phyloP scores from a whole-genome alignment of 345 rosid species.

The Pugionium cornutum region DNA sequence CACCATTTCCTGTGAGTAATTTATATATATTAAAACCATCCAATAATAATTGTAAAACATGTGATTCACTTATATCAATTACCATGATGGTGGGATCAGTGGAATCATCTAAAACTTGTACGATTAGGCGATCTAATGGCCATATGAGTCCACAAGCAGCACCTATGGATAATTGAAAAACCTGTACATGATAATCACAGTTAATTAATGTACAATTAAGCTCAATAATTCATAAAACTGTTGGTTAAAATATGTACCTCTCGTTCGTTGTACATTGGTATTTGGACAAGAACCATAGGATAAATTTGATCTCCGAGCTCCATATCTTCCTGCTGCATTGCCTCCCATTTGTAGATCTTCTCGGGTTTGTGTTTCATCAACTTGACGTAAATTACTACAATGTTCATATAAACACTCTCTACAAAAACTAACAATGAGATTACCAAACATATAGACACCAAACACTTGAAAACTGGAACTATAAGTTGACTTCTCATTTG shows the following conservation, averaged over 20 bases:
- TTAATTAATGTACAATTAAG: too few species aligned
- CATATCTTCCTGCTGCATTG: constrained; percentile 51
- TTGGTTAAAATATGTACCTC: constrained; percentile 23
- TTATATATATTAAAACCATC: not conserved
- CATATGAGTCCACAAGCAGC: constrained; percentile 64
- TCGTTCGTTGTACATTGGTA: constrained; percentile 43
- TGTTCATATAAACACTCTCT: constrained; percentile 56
- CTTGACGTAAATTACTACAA: constrained; percentile 50
- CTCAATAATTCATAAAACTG: not conserved
- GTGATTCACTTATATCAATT: not conserved
- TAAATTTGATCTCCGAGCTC: constrained; percentile 49
- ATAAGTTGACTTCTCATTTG: constrained; percentile 44
- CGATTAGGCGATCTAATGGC: constrained; percentile 55
- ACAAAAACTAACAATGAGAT: constrained; percentile 54
- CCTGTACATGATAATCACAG: constrained; percentile 27
- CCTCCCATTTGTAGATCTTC: constrained; percentile 50
- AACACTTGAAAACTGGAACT: constrained; percentile 46
- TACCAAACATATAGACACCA: constrained; percentile 51
- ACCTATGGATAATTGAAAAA: constrained; percentile 60
- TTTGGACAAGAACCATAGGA: constrained; percentile 44
- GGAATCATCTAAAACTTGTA: constrained; percentile 71
- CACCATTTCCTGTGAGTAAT: constrained; percentile 36
- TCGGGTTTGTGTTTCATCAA: constrained; percentile 47
- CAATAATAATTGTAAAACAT: too few species aligned
- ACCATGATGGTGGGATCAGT: constrained; percentile 61